Conservation (phyloP, 176 grass and related monocot genomes). For the Cenchrus purpureus region DNA sequence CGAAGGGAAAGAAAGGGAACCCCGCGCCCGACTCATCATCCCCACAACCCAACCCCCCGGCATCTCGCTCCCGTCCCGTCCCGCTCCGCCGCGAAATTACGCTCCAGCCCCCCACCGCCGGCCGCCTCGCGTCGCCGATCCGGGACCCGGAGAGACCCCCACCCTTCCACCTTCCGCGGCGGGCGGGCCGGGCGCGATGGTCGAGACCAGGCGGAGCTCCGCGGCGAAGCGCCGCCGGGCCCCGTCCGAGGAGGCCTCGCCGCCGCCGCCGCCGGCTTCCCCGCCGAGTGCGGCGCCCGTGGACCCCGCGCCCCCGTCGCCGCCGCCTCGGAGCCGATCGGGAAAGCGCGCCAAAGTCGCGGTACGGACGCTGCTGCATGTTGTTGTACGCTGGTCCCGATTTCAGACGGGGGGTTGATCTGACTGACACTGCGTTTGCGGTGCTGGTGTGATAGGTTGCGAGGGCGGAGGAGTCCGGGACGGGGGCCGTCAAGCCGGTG, state of each 20-base stretch:
- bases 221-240: constrained; percentile 30
- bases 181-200: constrained; percentile 46
- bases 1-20: not conserved
- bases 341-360: constrained; percentile 66
- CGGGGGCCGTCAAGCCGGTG: not conserved
- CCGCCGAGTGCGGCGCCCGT: not conserved
- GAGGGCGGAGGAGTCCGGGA: constrained; percentile 7
- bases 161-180: not conserved
- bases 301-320: not conserved
- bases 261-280: not conserved
- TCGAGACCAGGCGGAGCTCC: constrained; percentile 67
- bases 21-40: not conserved
- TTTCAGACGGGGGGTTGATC: constrained; percentile 35
- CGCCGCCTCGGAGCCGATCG: constrained; percentile 36
- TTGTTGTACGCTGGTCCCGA: not conserved
- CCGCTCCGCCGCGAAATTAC: constrained; percentile 30
- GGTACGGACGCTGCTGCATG: not conserved
- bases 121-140: constrained; percentile 25
- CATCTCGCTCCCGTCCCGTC: not conserved
- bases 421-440: constrained; percentile 2
- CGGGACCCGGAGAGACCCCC: not conserved
- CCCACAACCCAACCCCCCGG: not conserved
- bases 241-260: not conserved
- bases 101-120: constrained; percentile 1
- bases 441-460: not conserved